phyloP scores from a whole-genome alignment of 257 asterid species.

The Avicennia marina region DNA sequence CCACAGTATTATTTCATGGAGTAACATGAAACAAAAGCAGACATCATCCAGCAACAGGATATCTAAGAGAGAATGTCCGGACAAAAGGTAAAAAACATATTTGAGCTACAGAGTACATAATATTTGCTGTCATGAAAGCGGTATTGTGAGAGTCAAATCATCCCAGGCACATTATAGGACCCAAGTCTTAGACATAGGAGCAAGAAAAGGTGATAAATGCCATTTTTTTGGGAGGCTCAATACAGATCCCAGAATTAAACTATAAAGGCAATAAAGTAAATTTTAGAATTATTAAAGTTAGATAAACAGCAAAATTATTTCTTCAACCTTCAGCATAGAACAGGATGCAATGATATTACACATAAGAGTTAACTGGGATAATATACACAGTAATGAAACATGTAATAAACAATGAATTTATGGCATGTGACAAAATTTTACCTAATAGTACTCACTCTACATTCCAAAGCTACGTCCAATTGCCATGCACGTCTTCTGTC shows the following conservation, averaged over 20 bases:
- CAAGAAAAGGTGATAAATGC: not conserved
- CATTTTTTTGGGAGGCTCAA: slow-evolving; percentile 1
- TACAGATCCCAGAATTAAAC: not conserved
- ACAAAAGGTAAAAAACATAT: slow-evolving; percentile 1
- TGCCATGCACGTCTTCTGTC: too few species aligned
- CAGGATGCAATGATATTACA: not conserved
- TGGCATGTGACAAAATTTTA: not conserved
- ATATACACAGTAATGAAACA: not conserved
- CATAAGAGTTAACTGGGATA: not conserved
- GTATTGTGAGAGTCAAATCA: not conserved
- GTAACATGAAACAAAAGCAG: not conserved
- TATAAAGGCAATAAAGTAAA: not conserved
- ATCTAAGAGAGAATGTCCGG: not conserved
- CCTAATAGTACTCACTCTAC: not conserved
- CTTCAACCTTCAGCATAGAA: not conserved
- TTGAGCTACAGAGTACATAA: not conserved
- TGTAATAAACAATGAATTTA: not conserved
- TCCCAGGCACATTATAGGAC: not conserved
- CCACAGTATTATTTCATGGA: not conserved
- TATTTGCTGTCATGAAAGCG: not conserved
- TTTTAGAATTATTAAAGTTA: not conserved
- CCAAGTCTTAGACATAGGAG: not conserved
- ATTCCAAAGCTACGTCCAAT: too few species aligned
- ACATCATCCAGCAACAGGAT: not conserved
- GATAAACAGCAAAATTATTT: not conserved